Percentiles rank a stretch among this genome's conserved stretches.
Evolutionary conservation across 495 filamentous ascomycete species (phyloP).

Genomic region (Xanthoparmelia taractica): DNA sequence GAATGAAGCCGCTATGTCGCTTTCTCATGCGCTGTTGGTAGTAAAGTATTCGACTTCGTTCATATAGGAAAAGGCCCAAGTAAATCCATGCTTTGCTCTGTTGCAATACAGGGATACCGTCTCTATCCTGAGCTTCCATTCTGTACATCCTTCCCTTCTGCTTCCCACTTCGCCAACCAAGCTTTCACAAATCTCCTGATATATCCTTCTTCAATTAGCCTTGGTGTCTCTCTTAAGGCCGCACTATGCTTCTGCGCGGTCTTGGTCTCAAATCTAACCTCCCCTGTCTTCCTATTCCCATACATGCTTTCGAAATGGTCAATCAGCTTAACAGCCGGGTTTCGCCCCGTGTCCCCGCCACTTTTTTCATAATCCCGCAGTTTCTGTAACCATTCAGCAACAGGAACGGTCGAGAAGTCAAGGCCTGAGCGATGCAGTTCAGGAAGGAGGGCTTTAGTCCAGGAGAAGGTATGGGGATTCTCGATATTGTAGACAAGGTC

Average conservation of each 20-base stretch:
- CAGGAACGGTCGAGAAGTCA: conserved; percentile 39
- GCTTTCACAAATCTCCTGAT: conserved; percentile 19
- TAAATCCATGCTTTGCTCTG: not conserved
- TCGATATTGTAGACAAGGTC: conserved; percentile 46
- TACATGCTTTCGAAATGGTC: conserved; percentile 38
- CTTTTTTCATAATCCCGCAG: conserved; percentile 26
- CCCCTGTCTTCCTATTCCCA: not conserved
- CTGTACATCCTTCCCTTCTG: not conserved
- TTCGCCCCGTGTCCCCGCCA: conserved; percentile 40
- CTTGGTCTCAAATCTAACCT: conserved; percentile 11
- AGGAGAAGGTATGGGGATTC: conserved; percentile 45
- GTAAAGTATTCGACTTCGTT: not conserved
- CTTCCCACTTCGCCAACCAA: conserved; percentile 24
- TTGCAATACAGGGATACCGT: not conserved
- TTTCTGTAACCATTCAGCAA: conserved; percentile 42
- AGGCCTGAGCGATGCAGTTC: conserved; percentile 30
- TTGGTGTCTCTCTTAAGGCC: conserved; percentile 15
- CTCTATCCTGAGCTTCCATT: conserved; percentile 9
- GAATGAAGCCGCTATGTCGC: not conserved
- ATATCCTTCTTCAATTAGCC: conserved; percentile 18
- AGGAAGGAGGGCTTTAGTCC: conserved; percentile 43
- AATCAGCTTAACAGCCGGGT: conserved; percentile 54
- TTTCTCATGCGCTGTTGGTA: too few relatives aligned
- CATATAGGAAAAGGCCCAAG: not conserved
- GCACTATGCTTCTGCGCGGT: conserved; percentile 14